Percentiles rank a stretch among this genome's conserved stretches.
These are phyloP conservation scores for Neurospora sp. DNA, from an alignment of 2,329 filamentous ascomycete species.

Conservation along the genomic window DNA sequence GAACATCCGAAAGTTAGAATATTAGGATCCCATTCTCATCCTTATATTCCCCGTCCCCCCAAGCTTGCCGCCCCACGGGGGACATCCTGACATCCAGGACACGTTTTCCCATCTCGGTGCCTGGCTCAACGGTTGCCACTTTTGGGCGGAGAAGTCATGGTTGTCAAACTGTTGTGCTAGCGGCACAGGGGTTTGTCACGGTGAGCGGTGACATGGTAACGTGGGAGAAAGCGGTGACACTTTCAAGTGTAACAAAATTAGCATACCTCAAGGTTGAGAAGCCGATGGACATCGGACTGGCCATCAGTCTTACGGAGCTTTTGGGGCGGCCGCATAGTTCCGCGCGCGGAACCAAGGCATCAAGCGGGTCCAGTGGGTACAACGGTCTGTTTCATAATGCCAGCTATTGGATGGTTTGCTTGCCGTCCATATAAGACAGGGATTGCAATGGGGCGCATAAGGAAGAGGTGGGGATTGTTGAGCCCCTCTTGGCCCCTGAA, in stretches of 20 bases:
- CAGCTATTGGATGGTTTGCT: background rate
- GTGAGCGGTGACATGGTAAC: background rate
- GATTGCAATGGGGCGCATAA: background rate
- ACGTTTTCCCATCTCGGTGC: background rate
- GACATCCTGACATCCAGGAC: background rate
- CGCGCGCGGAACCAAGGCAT: background rate
- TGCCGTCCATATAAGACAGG: background rate
- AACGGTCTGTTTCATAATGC: background rate
- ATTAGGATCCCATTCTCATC: background rate
- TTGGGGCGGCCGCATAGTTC: background rate
- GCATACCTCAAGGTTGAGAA: background rate
- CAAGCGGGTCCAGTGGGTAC: background rate
- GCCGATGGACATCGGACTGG: background rate
- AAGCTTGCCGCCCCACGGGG: background rate
- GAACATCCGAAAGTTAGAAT: background rate
- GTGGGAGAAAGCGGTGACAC: background rate
- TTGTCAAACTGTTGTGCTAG: background rate
- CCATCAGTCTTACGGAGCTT: background rate
- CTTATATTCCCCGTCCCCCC: background rate
- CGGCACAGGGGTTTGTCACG: background rate
- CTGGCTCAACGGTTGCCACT: background rate
- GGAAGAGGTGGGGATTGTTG: background rate
- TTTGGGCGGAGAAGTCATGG: background rate
- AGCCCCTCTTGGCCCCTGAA: background rate
- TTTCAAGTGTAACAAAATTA: background rate